Percentiles rank a stretch among this genome's conserved stretches.
Evolutionary conservation across 805 yeast species (phyloP).

Genomic region (Diddensiella caesifluorescens): DNA sequence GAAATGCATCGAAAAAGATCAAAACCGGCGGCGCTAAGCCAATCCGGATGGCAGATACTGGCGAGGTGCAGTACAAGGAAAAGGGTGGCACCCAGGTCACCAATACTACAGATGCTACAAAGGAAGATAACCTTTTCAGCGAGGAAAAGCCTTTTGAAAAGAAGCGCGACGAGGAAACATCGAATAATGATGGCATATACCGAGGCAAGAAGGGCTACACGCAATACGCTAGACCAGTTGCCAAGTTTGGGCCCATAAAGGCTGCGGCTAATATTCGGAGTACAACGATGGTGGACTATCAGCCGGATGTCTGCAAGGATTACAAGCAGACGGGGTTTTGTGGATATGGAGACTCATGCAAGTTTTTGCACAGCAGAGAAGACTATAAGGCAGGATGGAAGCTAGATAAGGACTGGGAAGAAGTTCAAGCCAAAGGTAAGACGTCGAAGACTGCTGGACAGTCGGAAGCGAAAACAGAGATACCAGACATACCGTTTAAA

Average conservation of each 20-base stretch:
- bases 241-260: slow-evolving; percentile 37
- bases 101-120: slow-evolving; percentile 24
- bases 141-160: slow-evolving; percentile 10
- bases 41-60: slow-evolving; percentile 9
- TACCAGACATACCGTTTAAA: slow-evolving; percentile 45
- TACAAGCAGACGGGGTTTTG: slow-evolving; percentile 87
- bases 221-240: slow-evolving; percentile 9
- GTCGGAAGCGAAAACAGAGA: slow-evolving; percentile 16
- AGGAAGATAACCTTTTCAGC: slow-evolving; percentile 21
- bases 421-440: slow-evolving; percentile 23
- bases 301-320: slow-evolving; percentile 92
- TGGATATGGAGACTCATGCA: slow-evolving; percentile 96
- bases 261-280: slow-evolving; percentile 46
- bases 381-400: slow-evolving; percentile 71
- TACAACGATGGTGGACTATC: slow-evolving; percentile 75
- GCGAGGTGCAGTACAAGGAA: slow-evolving; percentile 12
- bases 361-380: slow-evolving; percentile 85
- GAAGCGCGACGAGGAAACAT: neutral
- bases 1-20: slow-evolving; percentile 4
- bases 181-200: slow-evolving; percentile 18
- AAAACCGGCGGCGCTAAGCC: neutral
- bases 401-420: slow-evolving; percentile 66
- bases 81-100: neutral
- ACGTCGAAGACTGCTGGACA: slow-evolving; percentile 14
- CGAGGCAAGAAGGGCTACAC: slow-evolving; percentile 17